These are phyloP conservation scores for Ophiosphaerella korrae DNA, from an alignment of 2,329 filamentous ascomycete genomes.

Conservation along the genomic window DNA sequence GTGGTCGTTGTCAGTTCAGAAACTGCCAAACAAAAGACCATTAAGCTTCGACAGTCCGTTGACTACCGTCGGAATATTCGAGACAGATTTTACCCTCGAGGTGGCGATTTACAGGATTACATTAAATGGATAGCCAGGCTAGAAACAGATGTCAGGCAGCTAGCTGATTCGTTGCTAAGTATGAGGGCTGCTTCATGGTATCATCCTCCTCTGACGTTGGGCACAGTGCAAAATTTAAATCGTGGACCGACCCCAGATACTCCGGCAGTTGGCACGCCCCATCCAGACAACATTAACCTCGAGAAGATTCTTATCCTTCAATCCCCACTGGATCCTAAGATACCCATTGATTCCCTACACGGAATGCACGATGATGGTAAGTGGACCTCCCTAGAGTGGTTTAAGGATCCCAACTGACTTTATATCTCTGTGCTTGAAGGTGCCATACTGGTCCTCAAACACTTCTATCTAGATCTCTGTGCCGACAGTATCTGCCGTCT, in stretches of 20 bases:
- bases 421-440: not conserved
- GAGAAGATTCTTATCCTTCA: constrained; percentile 30
- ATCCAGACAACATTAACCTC: constrained; percentile 12
- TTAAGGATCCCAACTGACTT: not conserved
- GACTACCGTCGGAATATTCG: constrained; percentile 27
- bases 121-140: constrained; percentile 31
- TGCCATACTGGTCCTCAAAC: constrained; percentile 31
- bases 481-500: constrained; percentile 23
- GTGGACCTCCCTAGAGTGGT: not conserved
- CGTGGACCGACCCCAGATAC: constrained; percentile 20
- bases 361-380: constrained; percentile 31
- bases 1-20: constrained; percentile 13
- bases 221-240: constrained; percentile 27
- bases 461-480: constrained; percentile 34
- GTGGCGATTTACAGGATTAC: constrained; percentile 27
- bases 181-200: constrained; percentile 6
- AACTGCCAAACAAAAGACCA: constrained; percentile 26
- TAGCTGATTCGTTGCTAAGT: constrained; percentile 34
- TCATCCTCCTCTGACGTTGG: not conserved
- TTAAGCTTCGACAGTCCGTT: constrained; percentile 30
- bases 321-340: constrained; percentile 27
- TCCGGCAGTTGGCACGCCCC: constrained; percentile 13
- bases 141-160: constrained; percentile 23
- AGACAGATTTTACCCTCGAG: constrained; percentile 30
- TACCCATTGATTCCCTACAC: constrained; percentile 25